Evolutionary conservation across 768 basidiomycete genomes (phyloP).

Genomic region (Lanmaoa pseudosensibilis): DNA sequence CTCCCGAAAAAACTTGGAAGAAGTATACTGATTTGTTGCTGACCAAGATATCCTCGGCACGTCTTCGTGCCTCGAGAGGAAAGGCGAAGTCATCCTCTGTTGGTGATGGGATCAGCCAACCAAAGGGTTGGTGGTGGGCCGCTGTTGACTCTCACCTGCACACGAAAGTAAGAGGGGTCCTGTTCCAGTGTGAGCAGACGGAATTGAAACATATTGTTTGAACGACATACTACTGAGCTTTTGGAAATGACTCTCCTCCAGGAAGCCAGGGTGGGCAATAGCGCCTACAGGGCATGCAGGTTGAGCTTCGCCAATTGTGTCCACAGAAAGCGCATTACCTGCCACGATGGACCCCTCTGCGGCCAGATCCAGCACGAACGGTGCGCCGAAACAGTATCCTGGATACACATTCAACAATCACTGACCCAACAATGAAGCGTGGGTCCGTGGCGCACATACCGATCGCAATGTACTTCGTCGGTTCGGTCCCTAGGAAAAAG

Average conservation of each 20-base stretch:
- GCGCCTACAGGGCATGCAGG: slow-evolving; percentile 34
- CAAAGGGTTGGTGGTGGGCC: neutral
- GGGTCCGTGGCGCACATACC: slow-evolving; percentile 29
- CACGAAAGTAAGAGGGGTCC: slow-evolving; percentile 29
- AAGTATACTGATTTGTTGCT: slow-evolving; percentile 50
- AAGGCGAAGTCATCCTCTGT: slow-evolving; percentile 54
- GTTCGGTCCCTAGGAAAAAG: slow-evolving; percentile 20
- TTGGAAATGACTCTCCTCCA: slow-evolving; percentile 54
- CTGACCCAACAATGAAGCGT: neutral
- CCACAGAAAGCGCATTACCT: slow-evolving; percentile 31
- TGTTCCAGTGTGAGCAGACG: slow-evolving; percentile 4
- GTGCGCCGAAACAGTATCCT: slow-evolving; percentile 62
- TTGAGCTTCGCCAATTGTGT: neutral
- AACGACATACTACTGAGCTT: slow-evolving; percentile 44
- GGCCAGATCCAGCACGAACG: slow-evolving; percentile 47
- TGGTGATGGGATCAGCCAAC: neutral
- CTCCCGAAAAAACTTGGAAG: slow-evolving; percentile 53
- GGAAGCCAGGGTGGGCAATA: slow-evolving; percentile 52
- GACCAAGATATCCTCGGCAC: slow-evolving; percentile 55
- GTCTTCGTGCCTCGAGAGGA: slow-evolving; percentile 48
- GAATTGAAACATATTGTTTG: neutral
- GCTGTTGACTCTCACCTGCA: slow-evolving; percentile 17
- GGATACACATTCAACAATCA: neutral
- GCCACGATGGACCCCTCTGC: slow-evolving; percentile 45
- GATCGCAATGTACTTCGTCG: slow-evolving; percentile 41